A percentile compares a stretch with the other conserved stretches of the same genome.
These are phyloP conservation scores for Leucogyrophana mollusca DNA, from an alignment of 768 basidiomycete species.

Conservation along the genomic window DNA sequence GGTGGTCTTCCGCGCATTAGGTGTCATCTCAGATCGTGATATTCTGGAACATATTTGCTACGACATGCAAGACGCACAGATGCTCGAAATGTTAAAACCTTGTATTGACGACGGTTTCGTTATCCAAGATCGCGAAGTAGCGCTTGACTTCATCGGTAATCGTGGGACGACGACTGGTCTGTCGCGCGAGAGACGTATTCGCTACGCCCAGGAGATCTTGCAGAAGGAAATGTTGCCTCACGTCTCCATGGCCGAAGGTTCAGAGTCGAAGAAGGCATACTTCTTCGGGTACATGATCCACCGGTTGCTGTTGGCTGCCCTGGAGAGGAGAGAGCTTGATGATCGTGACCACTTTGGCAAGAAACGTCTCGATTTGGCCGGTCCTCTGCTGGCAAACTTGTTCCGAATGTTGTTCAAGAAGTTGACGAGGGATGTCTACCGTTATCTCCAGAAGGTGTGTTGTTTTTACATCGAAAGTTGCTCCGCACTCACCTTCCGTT, in stretches of 20 bases:
- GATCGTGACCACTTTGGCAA: constrained; percentile 99
- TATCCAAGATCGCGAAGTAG: constrained; percentile 95
- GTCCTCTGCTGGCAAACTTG: constrained; percentile 92
- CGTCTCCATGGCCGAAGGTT: constrained; percentile 93
- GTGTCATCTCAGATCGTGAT: constrained; percentile 96
- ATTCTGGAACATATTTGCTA: constrained; percentile 99
- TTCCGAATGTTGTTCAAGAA: constrained; percentile 98
- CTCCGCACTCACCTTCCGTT: constrained; percentile 9
- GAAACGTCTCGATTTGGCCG: constrained; percentile 94
- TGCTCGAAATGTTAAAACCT: constrained; percentile 97
- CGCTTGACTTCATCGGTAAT: constrained; percentile 97
- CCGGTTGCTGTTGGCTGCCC: constrained; percentile 86
- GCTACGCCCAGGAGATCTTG: constrained; percentile 95
- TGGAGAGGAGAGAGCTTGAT: constrained; percentile 93
- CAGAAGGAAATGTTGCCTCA: constrained; percentile 99
- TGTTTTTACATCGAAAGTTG: not conserved
- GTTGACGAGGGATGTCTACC: constrained; percentile 94
- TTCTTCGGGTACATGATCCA: constrained; percentile 99
- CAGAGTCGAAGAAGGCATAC: constrained; percentile 97
- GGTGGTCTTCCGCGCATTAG: constrained; percentile 97
- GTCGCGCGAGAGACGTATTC: constrained; percentile 87
- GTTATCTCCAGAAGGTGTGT: constrained; percentile 91
- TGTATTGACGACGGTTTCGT: constrained; percentile 99
- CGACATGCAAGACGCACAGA: constrained; percentile 92
- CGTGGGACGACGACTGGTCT: constrained; percentile 94